These are phyloP conservation scores for Centella asiatica DNA, from an alignment of 129 eudicot genomes.

Conservation along the genomic window DNA sequence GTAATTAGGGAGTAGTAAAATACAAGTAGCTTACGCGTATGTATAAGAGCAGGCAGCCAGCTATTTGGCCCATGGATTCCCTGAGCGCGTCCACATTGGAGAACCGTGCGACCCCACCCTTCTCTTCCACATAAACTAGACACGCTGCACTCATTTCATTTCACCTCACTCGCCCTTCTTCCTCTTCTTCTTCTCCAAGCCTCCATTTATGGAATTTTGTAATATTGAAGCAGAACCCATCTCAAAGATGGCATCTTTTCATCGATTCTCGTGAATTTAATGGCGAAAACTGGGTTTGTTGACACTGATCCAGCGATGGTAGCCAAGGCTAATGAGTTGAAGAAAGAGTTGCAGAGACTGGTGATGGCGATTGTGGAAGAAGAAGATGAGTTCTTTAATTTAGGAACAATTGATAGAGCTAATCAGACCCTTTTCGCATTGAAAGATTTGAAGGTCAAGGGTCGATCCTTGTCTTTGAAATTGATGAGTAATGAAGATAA, in stretches of 20 bases:
- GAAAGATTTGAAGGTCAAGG: constrained; percentile 40
- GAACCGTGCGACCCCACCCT: neutral
- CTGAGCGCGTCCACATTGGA: neutral
- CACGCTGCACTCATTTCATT: neutral
- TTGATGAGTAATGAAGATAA: neutral
- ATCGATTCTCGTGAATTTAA: neutral
- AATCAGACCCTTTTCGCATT: constrained; percentile 36
- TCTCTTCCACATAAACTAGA: neutral
- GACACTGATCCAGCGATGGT: constrained; percentile 41
- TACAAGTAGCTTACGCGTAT: neutral
- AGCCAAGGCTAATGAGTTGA: constrained; percentile 56
- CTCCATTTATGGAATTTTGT: neutral
- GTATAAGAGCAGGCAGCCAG: neutral
- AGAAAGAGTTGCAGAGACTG: constrained; percentile 53
- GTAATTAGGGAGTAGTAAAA: neutral
- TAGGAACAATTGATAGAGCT: constrained; percentile 54
- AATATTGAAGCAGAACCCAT: constrained; percentile 5
- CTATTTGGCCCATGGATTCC: neutral
- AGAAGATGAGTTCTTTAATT: constrained; percentile 24
- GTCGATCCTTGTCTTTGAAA: constrained; percentile 32
- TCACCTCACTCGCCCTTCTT: neutral
- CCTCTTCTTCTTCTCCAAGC: neutral
- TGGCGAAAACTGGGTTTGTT: constrained; percentile 66
- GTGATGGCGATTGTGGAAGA: constrained; percentile 51
- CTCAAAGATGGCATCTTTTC: neutral